Evolutionary conservation across 495 filamentous ascomycete species (phyloP), one percentile per base, ranked within the genome.

Genomic region (Apiosordaria backusii): DNA sequence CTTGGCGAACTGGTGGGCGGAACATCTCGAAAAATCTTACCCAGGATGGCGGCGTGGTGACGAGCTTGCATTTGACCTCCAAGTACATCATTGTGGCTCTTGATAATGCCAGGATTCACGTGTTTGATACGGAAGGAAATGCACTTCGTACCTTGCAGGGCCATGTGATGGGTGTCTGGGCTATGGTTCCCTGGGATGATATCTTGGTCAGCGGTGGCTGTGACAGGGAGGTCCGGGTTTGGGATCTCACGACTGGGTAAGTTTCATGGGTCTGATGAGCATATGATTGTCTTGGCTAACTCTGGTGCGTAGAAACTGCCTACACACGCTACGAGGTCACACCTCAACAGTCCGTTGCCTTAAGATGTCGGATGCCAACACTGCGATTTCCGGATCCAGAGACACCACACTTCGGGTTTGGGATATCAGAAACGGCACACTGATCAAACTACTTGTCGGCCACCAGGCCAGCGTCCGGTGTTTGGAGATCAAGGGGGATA

Each of bases 151-250:
- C 92, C 3, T 83, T 99, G 16, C 88, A 92, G 72, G 95, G 95
- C 26, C 95, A 99, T 77, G 90, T 97, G 50, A 99, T 99, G 95
- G 95, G 95, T 40, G 95, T 99, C 50, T 99, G 95, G 95, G 95
- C 95, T 21, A 98, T 99, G 94, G 93, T 99, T 62, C 96, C 95
- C 16, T 97, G 93, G 91, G 96, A 90, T 65, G 93, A 99, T 76
- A 91, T 90, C 63, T 82, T 99, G 64, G 96, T 99, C 60, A 97
- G 92, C 73, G 95, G 95, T 69, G 95, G 95, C 35, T 99, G 95
- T 76, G 95, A 99, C 77, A 86, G 95, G 61, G 96, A 99, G 76
- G 95, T 99, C 26, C 84, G 95, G 65, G 96, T 98, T 2, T 99
- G 95, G 95, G 92, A 99, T 76, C 90, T 99, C 87, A 87, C 87